A percentile compares a stretch with the other conserved stretches of the same genome.
Evolutionary conservation across 129 eudicot genomes (phyloP).

Genomic region (Chrysanthemum lavandulifolium): DNA sequence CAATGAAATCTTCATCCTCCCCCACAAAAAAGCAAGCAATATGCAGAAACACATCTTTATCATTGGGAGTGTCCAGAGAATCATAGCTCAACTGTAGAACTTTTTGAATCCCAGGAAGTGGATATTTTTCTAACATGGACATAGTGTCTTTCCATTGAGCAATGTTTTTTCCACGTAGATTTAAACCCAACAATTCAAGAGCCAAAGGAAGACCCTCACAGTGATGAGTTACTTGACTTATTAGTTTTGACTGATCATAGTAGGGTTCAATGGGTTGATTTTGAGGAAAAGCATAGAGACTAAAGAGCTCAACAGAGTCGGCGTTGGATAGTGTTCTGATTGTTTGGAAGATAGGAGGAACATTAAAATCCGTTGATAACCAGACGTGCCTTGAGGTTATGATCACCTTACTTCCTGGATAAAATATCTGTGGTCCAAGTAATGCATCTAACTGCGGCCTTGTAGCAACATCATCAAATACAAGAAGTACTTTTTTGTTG

Average conservation of each 20-base stretch:
- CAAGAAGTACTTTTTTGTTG: background rate
- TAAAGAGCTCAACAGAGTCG: slow-evolving; percentile 27
- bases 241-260: background rate
- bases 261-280: slow-evolving; percentile 9
- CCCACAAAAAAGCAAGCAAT: too few relatives aligned
- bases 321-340: background rate
- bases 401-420: slow-evolving; percentile 19
- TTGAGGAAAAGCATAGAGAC: slow-evolving; percentile 34
- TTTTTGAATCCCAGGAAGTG: too few relatives aligned
- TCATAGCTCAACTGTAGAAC: too few relatives aligned
- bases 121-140: too few relatives aligned
- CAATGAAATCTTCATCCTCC: too few relatives aligned
- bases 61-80: too few relatives aligned
- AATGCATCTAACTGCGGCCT: background rate
- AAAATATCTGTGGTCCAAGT: slow-evolving; percentile 3
- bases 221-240: too few relatives aligned
- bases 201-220: too few relatives aligned
- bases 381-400: background rate
- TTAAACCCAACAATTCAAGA: too few relatives aligned
- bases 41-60: too few relatives aligned
- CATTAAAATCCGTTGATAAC: background rate
- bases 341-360: background rate
- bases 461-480: slow-evolving; percentile 12
- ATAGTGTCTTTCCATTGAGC: too few relatives aligned
- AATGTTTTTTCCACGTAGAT: too few relatives aligned